Evolutionary conservation across 495 filamentous ascomycete species (phyloP).

Genomic region (Neurospora tetraspora): DNA sequence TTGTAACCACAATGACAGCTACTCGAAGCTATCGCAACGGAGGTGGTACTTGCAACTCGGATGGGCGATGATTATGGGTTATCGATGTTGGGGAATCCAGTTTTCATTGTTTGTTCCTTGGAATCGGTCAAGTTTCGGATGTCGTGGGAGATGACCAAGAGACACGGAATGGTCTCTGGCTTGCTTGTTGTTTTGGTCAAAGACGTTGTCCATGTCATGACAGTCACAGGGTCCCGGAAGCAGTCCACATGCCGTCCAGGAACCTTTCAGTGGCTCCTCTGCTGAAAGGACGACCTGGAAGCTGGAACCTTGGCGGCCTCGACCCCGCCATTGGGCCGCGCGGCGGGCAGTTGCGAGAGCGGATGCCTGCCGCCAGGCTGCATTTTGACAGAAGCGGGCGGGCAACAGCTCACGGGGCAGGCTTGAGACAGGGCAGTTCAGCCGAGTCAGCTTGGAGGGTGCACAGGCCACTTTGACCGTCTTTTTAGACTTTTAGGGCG

Average conservation of each 20-base stretch:
- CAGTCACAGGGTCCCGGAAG: background rate
- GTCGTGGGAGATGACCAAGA: background rate
- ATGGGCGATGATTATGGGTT: background rate
- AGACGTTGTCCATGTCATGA: background rate
- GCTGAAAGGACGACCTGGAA: background rate
- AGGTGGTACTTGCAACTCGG: background rate
- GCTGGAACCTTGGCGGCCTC: background rate
- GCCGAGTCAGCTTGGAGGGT: background rate
- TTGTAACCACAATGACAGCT: background rate
- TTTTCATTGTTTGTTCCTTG: background rate
- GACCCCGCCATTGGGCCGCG: background rate
- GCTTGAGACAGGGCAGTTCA: background rate
- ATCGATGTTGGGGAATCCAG: background rate
- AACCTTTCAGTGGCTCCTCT: background rate
- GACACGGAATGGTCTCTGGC: background rate
- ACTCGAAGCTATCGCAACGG: background rate
- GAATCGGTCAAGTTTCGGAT: background rate
- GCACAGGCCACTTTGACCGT: background rate
- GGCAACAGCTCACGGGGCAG: background rate
- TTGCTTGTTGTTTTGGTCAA: background rate
- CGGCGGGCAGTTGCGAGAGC: background rate
- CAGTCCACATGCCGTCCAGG: background rate
- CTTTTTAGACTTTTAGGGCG: background rate
- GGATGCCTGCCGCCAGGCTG: background rate
- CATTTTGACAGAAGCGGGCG: background rate